Evolutionary conservation across 2,329 filamentous ascomycete species (phyloP).

Genomic region (Celoporthe dispersa): DNA sequence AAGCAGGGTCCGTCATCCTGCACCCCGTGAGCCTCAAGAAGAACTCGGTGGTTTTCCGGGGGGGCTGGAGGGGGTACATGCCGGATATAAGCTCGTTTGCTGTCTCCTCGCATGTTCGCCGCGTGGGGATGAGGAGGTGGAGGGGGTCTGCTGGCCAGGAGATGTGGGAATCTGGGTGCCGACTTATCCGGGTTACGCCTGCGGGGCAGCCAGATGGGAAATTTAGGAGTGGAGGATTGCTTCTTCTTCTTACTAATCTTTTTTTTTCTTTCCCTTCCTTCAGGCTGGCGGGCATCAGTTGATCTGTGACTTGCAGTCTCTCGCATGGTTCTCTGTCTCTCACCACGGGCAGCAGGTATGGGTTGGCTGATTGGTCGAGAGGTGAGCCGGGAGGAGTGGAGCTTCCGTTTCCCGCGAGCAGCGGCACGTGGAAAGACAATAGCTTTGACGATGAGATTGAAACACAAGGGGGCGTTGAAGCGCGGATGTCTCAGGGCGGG

Average conservation of each 20-base stretch:
- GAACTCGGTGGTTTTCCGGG: background rate
- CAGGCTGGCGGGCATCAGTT: background rate
- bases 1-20: background rate
- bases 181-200: background rate
- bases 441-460: background rate
- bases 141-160: background rate
- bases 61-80: background rate
- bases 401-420: background rate
- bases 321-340: background rate
- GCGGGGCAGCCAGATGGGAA: background rate
- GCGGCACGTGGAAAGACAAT: background rate
- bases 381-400: background rate
- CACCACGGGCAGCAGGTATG: background rate
- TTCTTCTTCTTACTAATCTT: background rate
- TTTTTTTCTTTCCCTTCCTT: background rate
- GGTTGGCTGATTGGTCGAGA: background rate
- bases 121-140: background rate
- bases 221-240: background rate
- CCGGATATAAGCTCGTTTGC: constrained; percentile 7
- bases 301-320: background rate
- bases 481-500: background rate
- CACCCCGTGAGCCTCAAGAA: background rate
- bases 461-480: background rate
- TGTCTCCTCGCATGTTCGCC: background rate
- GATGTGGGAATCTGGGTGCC: background rate